Evolutionary conservation across 768 basidiomycete species (phyloP), one percentile per base, ranked within the genome.

Genomic region (Boletus patriciae): DNA sequence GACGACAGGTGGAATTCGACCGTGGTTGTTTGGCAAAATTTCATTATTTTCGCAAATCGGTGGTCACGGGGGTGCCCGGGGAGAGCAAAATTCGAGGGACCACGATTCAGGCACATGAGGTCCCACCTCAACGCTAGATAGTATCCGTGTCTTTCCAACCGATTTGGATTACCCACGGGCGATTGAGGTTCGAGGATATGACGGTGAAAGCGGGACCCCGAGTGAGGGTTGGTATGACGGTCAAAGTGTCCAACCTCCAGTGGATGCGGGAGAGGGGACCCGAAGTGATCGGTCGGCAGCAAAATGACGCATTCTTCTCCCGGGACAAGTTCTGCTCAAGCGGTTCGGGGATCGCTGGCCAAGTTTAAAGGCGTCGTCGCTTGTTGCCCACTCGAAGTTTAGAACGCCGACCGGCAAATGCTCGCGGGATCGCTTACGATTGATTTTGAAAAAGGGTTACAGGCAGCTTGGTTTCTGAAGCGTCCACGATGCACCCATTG

Each of bases 381-480:
- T 71, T 70, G 64, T 49, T 53, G 43, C 36, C 23, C 53, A 40
- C 58, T 57, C 50, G 47, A 52, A 46, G 46, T 53, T 59, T 55
- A 38, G 55, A 62, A 63, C 46, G 44, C 66, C 66, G 68, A 54
- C 59, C 64, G 69, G 64, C 54, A 65, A 69, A 68, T 51, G 61
- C 62, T 70, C 68, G 68, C 68, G 68, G 68, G 68, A 70, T 66
- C 68, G 68, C 68, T 69, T 68, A 61, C 31, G 23, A 0, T 46
- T 4, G 23, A 40, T 52, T 60, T 46, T 7, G 15, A 41, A 55
- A 42, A 49, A 25, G 4, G 25, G 25, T 25, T 29, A 27, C 53
- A 37, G 36, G 44, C 41, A 27, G 6, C 19, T 48, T 41, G 45
- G 13, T 44, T 18, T 43, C 42, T 59, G 13, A 18, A 40, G 38